A percentile compares a stretch with the other conserved stretches of the same genome.
Evolutionary conservation across 2,329 filamentous ascomycete genomes (phyloP).

Genomic region (Aspergillus spinulosporus): DNA sequence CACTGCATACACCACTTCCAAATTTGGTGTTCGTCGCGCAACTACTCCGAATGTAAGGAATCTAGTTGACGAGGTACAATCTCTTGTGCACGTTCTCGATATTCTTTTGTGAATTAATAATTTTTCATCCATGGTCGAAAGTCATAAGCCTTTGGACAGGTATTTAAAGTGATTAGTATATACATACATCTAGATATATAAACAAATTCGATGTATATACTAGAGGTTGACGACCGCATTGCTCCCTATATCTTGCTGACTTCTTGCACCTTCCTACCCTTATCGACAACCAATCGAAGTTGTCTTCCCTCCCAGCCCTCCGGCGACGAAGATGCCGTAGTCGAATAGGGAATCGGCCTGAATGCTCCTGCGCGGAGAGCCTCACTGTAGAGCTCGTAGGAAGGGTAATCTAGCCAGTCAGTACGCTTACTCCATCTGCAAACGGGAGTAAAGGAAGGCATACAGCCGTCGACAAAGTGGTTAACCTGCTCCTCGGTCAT

Average conservation of each 20-base stretch:
- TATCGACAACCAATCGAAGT: conserved; percentile 62
- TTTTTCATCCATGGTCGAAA: too few species aligned
- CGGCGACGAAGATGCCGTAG: conserved; percentile 17
- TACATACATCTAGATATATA: neutral
- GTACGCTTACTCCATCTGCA: neutral
- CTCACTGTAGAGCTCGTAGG: conserved; percentile 68
- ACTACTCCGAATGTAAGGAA: too few species aligned
- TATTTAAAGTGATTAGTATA: too few species aligned
- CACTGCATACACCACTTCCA: too few species aligned
- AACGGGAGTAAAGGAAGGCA: conserved; percentile 25
- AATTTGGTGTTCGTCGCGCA: too few species aligned
- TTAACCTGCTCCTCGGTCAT: conserved; percentile 82
- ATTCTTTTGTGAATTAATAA: too few species aligned
- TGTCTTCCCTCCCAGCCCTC: conserved; percentile 54
- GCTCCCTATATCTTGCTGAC: conserved; percentile 51
- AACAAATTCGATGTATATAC: neutral
- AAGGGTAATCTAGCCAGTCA: conserved; percentile 59
- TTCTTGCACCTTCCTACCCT: conserved; percentile 61
- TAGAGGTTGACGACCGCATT: too few species aligned
- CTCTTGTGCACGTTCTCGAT: too few species aligned
- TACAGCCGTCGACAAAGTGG: conserved; percentile 69
- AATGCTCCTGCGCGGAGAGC: conserved; percentile 61
- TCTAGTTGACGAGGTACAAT: too few species aligned
- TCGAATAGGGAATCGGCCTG: conserved; percentile 28
- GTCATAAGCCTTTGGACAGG: too few species aligned